phyloP scores from a whole-genome alignment of 2,329 filamentous ascomycete species.

The Dothistroma septosporum region DNA sequence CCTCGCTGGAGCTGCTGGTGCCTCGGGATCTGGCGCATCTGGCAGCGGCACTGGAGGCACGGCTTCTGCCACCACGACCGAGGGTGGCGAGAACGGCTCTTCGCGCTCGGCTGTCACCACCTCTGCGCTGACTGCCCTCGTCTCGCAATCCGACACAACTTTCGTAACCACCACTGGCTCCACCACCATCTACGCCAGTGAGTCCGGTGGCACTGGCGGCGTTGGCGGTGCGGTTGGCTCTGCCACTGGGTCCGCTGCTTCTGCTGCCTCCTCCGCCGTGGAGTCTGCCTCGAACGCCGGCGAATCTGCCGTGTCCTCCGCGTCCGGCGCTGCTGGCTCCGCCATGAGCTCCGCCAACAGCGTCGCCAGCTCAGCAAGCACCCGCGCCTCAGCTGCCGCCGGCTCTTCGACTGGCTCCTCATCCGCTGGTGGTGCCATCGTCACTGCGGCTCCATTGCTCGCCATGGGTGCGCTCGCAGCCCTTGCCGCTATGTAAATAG shows the following conservation, averaged over 20 bases:
- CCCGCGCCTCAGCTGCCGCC: slow-evolving; percentile 11
- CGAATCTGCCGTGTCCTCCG: slow-evolving; percentile 9
- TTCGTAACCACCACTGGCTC: slow-evolving; percentile 33
- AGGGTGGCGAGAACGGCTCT: slow-evolving; percentile 1
- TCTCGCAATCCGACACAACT: slow-evolving; percentile 29
- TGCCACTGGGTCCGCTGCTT: slow-evolving; percentile 17
- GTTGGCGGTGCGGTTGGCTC: slow-evolving; percentile 13
- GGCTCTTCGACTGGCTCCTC: slow-evolving; percentile 18
- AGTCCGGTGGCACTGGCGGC: neutral
- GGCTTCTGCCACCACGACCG: slow-evolving; percentile 14
- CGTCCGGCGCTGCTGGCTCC: slow-evolving; percentile 15
- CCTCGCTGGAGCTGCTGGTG: slow-evolving; percentile 11
- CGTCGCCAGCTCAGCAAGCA: slow-evolving; percentile 14
- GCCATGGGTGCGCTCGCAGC: slow-evolving; percentile 41
- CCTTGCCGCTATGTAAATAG: slow-evolving; percentile 28
- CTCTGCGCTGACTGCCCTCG: slow-evolving; percentile 29
- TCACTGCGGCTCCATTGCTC: slow-evolving; percentile 35
- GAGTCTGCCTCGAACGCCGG: slow-evolving; percentile 1
- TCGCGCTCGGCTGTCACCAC: slow-evolving; percentile 27
- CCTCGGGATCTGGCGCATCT: slow-evolving; percentile 10
- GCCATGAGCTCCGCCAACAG: slow-evolving; percentile 12
- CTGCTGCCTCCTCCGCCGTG: slow-evolving; percentile 13
- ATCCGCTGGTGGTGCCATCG: slow-evolving; percentile 20
- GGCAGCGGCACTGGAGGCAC: slow-evolving; percentile 7
- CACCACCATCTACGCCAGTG: slow-evolving; percentile 32